phyloP scores from a whole-genome alignment of 208 protist genomes.

The Acanthamoeba comandoni region DNA sequence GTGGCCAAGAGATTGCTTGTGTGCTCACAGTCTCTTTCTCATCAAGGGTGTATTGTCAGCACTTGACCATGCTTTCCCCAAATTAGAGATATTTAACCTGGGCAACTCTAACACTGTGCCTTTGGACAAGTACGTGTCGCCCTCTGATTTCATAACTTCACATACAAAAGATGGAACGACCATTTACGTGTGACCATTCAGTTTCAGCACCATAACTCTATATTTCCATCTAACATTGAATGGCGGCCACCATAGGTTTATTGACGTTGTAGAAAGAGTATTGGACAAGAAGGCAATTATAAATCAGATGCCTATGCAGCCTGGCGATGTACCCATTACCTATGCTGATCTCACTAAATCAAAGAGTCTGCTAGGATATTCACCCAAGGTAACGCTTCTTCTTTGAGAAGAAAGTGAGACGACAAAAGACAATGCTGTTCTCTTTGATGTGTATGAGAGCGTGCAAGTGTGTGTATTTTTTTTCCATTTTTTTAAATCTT shows the following conservation, averaged over 20 bases:
- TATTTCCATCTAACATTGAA: neutral
- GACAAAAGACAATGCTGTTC: too few species aligned
- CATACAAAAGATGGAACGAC: neutral
- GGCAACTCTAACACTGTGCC: conserved; percentile 57
- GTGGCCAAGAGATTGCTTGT: neutral
- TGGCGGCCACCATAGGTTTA: conserved; percentile 8
- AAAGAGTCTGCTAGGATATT: conserved; percentile 37
- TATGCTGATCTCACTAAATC: conserved; percentile 61
- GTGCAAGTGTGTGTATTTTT: too few species aligned
- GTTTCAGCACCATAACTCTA: neutral
- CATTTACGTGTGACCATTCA: neutral
- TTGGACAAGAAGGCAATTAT: conserved; percentile 50
- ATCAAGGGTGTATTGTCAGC: conserved; percentile 49
- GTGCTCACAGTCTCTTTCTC: neutral
- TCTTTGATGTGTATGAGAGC: too few species aligned
- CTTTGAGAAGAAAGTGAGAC: too few species aligned
- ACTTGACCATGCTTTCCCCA: conserved; percentile 32
- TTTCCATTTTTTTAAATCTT: neutral
- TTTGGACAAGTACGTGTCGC: neutral
- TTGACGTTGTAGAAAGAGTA: conserved; percentile 46
- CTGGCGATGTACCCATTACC: conserved; percentile 67
- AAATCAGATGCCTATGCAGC: conserved; percentile 17
- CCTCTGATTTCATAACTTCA: neutral
- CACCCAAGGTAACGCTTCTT: conserved; percentile 25
- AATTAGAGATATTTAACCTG: conserved; percentile 73